Evolutionary conservation across 306 rosid species (phyloP).

Genomic region (Quillaja saponaria): DNA sequence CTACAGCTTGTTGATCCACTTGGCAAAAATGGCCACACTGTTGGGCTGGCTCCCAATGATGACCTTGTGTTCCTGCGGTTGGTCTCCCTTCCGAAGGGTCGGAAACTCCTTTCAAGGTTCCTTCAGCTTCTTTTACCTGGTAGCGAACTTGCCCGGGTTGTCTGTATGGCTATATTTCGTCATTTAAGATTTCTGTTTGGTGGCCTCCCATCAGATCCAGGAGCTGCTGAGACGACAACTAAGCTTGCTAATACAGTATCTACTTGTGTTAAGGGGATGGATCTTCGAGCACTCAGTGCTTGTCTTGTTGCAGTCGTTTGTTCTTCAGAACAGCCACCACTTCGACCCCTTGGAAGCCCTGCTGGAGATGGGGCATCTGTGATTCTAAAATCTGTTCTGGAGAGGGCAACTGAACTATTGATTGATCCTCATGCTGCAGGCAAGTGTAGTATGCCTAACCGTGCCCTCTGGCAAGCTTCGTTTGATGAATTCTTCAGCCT

Average conservation of each 20-base stretch:
- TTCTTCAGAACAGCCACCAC: constrained; percentile 60
- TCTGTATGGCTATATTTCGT: constrained; percentile 56
- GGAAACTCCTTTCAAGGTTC: constrained; percentile 51
- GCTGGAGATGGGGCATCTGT: constrained; percentile 59
- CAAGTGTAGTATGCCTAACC: constrained; percentile 45
- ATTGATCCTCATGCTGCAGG: constrained; percentile 46
- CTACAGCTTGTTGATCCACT: constrained; percentile 59
- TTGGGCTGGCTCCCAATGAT: constrained; percentile 53
- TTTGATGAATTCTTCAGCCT: constrained; percentile 55
- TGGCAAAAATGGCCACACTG: constrained; percentile 47
- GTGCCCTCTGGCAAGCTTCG: constrained; percentile 59
- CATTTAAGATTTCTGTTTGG: constrained; percentile 60
- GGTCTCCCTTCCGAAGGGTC: constrained; percentile 50
- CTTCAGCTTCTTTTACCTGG: constrained; percentile 58
- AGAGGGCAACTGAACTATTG: constrained; percentile 47
- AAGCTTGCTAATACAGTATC: constrained; percentile 46
- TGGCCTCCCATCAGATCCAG: constrained; percentile 48
- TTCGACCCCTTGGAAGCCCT: constrained; percentile 51
- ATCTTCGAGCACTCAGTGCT: constrained; percentile 55
- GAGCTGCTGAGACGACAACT: constrained; percentile 46
- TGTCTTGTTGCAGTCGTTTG: constrained; percentile 65
- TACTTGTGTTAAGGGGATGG: constrained; percentile 49
- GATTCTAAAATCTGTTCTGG: constrained; percentile 52
- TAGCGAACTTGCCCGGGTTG: constrained; percentile 53
- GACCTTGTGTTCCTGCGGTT: constrained; percentile 53